Conservation (phyloP, 805 yeast species). For the Wickerhamiella azyma region DNA sequence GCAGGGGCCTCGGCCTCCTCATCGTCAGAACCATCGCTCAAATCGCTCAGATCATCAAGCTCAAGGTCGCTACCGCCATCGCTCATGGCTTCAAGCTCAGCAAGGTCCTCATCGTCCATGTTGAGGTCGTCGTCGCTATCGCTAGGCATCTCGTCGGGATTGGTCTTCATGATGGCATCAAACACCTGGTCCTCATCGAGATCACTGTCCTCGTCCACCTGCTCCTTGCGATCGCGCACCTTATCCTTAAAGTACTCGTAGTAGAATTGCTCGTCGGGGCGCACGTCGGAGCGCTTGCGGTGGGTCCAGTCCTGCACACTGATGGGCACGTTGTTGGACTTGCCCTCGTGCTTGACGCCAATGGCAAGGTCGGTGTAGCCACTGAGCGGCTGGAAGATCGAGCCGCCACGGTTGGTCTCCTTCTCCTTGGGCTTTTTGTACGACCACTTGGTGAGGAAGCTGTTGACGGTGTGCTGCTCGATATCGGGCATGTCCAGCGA, state of each 20-base stretch:
- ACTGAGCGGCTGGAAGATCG: constrained; percentile 95
- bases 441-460: constrained; percentile 89
- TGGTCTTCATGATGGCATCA: constrained; percentile 62
- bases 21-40: constrained; percentile 13
- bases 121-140: constrained; percentile 33
- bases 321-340: constrained; percentile 48
- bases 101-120: constrained; percentile 30
- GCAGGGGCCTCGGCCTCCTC: constrained; percentile 25
- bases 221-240: constrained; percentile 21
- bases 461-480: constrained; percentile 73
- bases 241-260: constrained; percentile 61
- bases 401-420: constrained; percentile 60
- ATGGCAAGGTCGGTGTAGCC: constrained; percentile 34
- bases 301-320: constrained; percentile 76
- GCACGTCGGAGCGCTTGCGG: constrained; percentile 43
- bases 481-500: constrained; percentile 65
- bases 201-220: constrained; percentile 25
- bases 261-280: constrained; percentile 81
- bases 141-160: constrained; percentile 54
- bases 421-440: constrained; percentile 83
- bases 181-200: constrained; percentile 60
- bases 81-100: constrained; percentile 25
- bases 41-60: constrained; percentile 17
- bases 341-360: constrained; percentile 31
- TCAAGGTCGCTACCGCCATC: constrained; percentile 21